Evolutionary conservation across 1,284 basidiomycete genomes (phyloP).

Genomic region (Athelia psychrophila): DNA sequence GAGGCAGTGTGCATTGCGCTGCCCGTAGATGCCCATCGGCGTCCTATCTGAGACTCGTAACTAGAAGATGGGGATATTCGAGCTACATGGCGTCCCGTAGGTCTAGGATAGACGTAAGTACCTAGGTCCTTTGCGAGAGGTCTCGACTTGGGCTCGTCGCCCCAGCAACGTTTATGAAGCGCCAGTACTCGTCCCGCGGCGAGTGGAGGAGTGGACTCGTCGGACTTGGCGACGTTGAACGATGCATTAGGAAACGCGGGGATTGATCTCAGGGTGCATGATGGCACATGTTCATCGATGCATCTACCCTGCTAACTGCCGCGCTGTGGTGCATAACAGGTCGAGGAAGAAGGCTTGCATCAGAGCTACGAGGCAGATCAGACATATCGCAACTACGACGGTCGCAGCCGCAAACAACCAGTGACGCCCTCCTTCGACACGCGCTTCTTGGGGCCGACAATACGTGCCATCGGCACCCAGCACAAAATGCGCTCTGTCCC

Average conservation of each 20-base stretch:
- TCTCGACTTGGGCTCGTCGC: no score
- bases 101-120: no score
- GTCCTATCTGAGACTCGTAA: no score
- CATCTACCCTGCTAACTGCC: background rate
- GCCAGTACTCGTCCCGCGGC: background rate
- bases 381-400: conserved; percentile 60
- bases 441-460: conserved; percentile 54
- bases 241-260: conserved; percentile 82
- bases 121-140: no score
- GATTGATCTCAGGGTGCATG: conserved; percentile 69
- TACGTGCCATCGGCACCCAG: conserved; percentile 58
- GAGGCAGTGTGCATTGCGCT: no score
- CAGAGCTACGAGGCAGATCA: conserved; percentile 63
- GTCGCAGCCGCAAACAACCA: conserved; percentile 72
- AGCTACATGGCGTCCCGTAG: no score
- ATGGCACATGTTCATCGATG: background rate
- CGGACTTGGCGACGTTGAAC: conserved; percentile 73
- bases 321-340: conserved; percentile 39
- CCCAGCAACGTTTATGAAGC: no score
- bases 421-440: conserved; percentile 61
- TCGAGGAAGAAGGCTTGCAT: conserved; percentile 78
- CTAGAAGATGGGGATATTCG: no score
- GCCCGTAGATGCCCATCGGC: no score
- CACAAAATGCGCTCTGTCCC: conserved; percentile 66
- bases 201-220: conserved; percentile 45